Percentiles rank a stretch among this genome's conserved stretches.
phyloP scores from a whole-genome alignment of 208 protist species.

The Leishmania amazonensis region DNA sequence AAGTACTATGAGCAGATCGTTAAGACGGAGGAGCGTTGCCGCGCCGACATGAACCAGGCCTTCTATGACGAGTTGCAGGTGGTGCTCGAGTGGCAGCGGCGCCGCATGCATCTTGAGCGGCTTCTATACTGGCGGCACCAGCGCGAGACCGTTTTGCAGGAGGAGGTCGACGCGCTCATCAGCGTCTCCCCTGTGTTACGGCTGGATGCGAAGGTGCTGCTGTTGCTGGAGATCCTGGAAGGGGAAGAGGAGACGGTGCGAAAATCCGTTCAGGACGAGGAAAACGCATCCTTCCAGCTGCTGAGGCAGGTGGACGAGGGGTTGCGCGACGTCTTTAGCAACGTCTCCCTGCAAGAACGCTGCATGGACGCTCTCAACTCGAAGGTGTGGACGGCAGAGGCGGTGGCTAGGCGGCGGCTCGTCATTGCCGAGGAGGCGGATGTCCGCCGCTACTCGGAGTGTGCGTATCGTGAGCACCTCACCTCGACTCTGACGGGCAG shows the following conservation, averaged over 20 bases:
- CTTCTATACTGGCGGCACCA: constrained; percentile 76
- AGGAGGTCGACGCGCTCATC: constrained; percentile 37
- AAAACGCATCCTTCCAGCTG: constrained; percentile 6
- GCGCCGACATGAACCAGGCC: constrained; percentile 33
- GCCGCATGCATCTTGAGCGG: constrained; percentile 77
- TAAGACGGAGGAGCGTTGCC: constrained; percentile 37
- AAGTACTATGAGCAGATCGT: constrained; percentile 38
- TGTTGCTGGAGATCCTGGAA: constrained; percentile 35
- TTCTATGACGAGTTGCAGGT: constrained; percentile 46
- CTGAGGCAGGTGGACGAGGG: constrained; percentile 7
- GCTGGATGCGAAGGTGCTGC: constrained; percentile 21
- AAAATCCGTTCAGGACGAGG: constrained; percentile 16
- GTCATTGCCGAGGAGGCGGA: constrained; percentile 2
- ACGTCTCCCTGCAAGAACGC: neutral
- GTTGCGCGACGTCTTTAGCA: neutral
- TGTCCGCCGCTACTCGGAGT: neutral
- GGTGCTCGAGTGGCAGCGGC: constrained; percentile 61
- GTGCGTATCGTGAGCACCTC: neutral
- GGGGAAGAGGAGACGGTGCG: constrained; percentile 40
- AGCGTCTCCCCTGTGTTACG: constrained; percentile 13
- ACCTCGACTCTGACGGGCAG: neutral
- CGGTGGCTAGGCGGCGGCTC: constrained; percentile 7
- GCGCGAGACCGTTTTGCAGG: constrained; percentile 33
- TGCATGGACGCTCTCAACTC: neutral
- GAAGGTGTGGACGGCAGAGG: constrained; percentile 12